These are phyloP conservation scores for Adansonia digitata DNA, from an alignment of 345 rosid genomes.

Conservation along the genomic window DNA sequence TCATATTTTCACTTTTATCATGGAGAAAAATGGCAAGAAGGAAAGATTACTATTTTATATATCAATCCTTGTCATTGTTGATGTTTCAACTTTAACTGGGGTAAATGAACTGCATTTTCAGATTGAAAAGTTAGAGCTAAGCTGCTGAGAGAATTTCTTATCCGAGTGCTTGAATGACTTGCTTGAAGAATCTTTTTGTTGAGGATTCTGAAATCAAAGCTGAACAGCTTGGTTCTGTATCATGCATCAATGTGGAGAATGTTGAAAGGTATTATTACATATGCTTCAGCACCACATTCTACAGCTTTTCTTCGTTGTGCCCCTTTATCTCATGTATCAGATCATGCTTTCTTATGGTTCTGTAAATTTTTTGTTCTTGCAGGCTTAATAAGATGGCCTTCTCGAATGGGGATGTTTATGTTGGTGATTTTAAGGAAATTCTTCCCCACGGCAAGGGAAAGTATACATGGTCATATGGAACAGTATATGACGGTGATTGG, in stretches of 20 bases:
- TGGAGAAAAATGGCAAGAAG: background rate
- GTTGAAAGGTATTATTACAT: constrained; percentile 6
- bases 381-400: constrained; percentile 45
- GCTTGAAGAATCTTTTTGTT: constrained; percentile 2
- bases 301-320: background rate
- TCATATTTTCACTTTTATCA: background rate
- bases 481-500: constrained; percentile 84
- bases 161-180: constrained; percentile 9
- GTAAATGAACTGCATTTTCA: background rate
- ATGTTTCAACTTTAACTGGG: background rate
- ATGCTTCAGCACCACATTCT: background rate
- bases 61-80: background rate
- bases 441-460: constrained; percentile 78
- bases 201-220: constrained; percentile 9
- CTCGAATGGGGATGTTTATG: constrained; percentile 63
- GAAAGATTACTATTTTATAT: background rate
- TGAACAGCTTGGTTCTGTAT: constrained; percentile 1
- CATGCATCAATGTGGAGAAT: constrained; percentile 8
- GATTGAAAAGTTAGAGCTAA: background rate
- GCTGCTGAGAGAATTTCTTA: background rate
- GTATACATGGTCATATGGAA: constrained; percentile 68
- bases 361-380: constrained; percentile 11
- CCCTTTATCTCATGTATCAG: background rate
- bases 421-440: constrained; percentile 52
- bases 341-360: background rate